A percentile compares a stretch with the other conserved stretches of the same genome.
These are phyloP conservation scores for Glutinoglossum americanum DNA, from an alignment of 495 filamentous ascomycete genomes.

Conservation along the genomic window DNA sequence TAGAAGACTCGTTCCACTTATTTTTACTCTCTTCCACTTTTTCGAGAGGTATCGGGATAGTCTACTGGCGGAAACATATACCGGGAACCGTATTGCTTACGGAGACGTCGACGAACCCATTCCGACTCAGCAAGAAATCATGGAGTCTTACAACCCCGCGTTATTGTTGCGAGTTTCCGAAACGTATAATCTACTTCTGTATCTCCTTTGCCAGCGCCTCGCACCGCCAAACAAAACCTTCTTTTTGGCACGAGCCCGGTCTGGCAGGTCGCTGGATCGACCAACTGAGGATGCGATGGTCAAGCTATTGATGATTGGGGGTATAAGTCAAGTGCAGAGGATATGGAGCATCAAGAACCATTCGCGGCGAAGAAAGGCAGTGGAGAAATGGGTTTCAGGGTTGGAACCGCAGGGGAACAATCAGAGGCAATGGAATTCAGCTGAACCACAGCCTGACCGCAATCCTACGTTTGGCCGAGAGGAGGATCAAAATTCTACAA, in stretches of 20 bases:
- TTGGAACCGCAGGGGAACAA: neutral
- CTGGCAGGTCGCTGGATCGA: neutral
- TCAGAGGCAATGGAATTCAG: neutral
- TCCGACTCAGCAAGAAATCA: neutral
- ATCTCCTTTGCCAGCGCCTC: neutral
- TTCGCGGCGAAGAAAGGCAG: neutral
- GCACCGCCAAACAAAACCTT: constrained; percentile 1
- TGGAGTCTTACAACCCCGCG: neutral
- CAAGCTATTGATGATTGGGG: constrained; percentile 2
- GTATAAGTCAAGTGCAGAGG: neutral
- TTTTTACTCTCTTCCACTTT: constrained; percentile 2
- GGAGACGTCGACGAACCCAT: neutral
- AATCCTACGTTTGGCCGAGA: neutral
- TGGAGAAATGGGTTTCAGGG: neutral
- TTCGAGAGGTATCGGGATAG: constrained; percentile 2
- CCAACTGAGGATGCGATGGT: neutral
- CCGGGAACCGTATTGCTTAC: neutral
- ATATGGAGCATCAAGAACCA: constrained; percentile 1
- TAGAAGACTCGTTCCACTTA: neutral
- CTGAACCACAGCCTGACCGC: neutral
- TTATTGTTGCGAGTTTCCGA: neutral
- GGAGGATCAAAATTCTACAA: neutral
- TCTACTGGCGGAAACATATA: neutral
- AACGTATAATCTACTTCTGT: neutral
- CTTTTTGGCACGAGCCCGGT: neutral